phyloP scores from a whole-genome alignment of 306 rosid species.

The Pachyrhizus erosus region DNA sequence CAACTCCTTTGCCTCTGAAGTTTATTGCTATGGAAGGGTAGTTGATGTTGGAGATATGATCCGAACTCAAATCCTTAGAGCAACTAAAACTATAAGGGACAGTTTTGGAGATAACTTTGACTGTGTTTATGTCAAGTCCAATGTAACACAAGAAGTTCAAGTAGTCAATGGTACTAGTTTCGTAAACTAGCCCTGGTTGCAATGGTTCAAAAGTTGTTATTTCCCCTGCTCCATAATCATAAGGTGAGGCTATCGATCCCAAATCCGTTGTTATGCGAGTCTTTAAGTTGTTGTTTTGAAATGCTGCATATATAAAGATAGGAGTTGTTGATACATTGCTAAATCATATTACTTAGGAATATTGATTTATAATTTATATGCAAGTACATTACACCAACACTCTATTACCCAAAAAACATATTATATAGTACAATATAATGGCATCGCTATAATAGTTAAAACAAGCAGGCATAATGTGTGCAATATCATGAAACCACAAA shows the following conservation, averaged over 20 bases:
- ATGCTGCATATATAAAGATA: constrained; percentile 56
- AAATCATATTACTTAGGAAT: neutral
- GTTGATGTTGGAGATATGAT: constrained; percentile 71
- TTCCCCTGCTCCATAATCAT: constrained; percentile 87
- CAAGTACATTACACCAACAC: no score
- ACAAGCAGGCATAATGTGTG: neutral
- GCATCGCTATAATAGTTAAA: neutral
- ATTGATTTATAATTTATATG: neutral
- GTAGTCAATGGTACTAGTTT: constrained; percentile 68
- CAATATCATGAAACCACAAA: neutral
- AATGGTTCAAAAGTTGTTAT: constrained; percentile 56
- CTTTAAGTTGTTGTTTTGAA: constrained; percentile 62
- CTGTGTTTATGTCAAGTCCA: constrained; percentile 46
- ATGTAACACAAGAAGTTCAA: constrained; percentile 71
- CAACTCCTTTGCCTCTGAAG: constrained; percentile 35
- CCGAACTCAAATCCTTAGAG: constrained; percentile 57
- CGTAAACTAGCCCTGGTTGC: constrained; percentile 83
- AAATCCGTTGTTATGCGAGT: constrained; percentile 60
- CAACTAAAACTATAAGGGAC: constrained; percentile 59
- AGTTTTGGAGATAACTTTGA: constrained; percentile 57
- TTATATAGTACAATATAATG: no score
- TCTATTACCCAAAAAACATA: no score
- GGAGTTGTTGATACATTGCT: constrained; percentile 3
- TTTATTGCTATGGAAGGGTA: constrained; percentile 85
- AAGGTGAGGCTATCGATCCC: constrained; percentile 65